Base-by-base conservation (phyloP, 2,329 filamentous ascomycete genomes). In the Colletotrichum godetiae region DNA sequence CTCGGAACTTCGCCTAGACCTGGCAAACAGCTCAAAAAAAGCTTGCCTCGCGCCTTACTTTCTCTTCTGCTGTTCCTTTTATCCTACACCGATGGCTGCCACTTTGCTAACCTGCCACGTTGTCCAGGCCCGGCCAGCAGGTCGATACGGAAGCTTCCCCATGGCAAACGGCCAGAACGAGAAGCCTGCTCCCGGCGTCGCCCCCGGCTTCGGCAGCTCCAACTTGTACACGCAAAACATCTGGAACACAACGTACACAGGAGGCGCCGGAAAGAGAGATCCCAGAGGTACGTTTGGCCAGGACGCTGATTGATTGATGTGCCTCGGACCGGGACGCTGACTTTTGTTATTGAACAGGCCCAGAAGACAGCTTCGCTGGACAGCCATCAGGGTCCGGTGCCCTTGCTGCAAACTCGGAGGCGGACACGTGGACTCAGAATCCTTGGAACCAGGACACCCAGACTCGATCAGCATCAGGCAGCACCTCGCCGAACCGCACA, bases 341-440 rank as follows among this genome's bases (percentile, higher is more conserved):
- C 67, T 78, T 78, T 79, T 33, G 76, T 35, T 4, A 13, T 7
- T 27, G 15, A 6, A 8, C 31, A 69, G 70, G 70, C 24, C 6
- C 68, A 13, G 72, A 74, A 33, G 72, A 74, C 24, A 42, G 62
- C 29, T 74, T 67, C 58, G 22, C 68, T 29, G 64, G 52, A n/a
- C 68, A 78, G 67, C 90, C 92, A 78, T 91, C 90, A 4, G 93
- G 93, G 61, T 94, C 93, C 6, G 88, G 91, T 74, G 93, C 92
- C 72, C 85, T 95, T 52, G 87, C 93, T 73, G 87, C 90, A 57
- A 90, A 91, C 55, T 93, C 93, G 11, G 92, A 94, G 78, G 89
- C 90, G 22, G 92, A 94, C 76, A 85, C 87, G 59, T 94, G 92
- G 91, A 81, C 78, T 73, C 83, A 86, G 75, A 84, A 87, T 49